These are phyloP conservation scores for Apophysomyces sp. DNA, from an alignment of 371 early-diverging fungal genomes.

Conservation along the genomic window DNA sequence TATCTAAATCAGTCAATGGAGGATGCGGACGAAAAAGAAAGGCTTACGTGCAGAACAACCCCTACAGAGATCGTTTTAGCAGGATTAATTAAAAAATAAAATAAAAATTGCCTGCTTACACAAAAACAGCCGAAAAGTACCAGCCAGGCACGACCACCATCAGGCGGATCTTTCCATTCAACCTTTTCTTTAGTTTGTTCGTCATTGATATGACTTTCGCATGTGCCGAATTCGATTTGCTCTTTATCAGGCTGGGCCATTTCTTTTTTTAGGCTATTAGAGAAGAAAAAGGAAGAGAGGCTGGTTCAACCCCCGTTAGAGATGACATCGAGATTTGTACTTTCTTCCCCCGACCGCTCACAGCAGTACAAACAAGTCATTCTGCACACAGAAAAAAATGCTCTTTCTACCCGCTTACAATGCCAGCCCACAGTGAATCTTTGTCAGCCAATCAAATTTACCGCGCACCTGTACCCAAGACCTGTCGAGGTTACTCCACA, in stretches of 20 bases:
- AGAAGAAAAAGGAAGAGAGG: not conserved
- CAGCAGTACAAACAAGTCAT: too few species aligned
- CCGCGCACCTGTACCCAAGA: too few species aligned
- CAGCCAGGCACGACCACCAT: slow-evolving; percentile 30
- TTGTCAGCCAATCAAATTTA: too few species aligned
- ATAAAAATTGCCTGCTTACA: slow-evolving; percentile 6
- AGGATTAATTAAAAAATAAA: not conserved
- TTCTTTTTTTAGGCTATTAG: not conserved
- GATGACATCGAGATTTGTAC: not conserved
- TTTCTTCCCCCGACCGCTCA: not conserved
- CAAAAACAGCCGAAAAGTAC: slow-evolving; percentile 28
- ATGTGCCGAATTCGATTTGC: not conserved
- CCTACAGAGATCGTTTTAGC: slow-evolving; percentile 12
- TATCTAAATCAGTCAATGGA: slow-evolving; percentile 1
- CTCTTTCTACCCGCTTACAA: too few species aligned
- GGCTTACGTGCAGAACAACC: slow-evolving; percentile 40
- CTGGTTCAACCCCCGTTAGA: not conserved
- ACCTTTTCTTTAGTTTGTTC: not conserved
- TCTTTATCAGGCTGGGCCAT: not conserved
- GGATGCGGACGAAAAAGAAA: not conserved
- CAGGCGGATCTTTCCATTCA: slow-evolving; percentile 16
- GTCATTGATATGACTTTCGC: not conserved
- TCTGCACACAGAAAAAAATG: too few species aligned
- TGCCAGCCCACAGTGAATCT: too few species aligned
- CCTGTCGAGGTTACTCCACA: too few species aligned